Evolutionary conservation across 371 early-diverging fungal species (phyloP).

Genomic region (Mortierella sp.): DNA sequence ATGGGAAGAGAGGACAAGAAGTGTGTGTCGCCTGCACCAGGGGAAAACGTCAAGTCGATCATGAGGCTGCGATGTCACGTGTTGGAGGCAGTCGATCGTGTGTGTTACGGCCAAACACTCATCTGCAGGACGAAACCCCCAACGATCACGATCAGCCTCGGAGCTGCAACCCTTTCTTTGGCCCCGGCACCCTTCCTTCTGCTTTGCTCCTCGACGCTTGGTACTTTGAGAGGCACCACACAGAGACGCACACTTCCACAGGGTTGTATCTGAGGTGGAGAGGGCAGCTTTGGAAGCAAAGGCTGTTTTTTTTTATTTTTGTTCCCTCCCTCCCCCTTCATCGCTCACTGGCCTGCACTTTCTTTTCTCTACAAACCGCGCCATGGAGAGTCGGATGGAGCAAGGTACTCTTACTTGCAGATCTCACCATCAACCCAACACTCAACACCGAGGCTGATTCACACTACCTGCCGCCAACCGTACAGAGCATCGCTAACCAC

Average conservation of each 20-base stretch:
- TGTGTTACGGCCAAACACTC: too few relatives aligned
- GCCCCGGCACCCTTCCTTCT: too few relatives aligned
- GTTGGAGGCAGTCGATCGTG: too few relatives aligned
- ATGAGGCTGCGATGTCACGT: too few relatives aligned
- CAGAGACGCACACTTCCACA: too few relatives aligned
- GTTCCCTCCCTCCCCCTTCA: conserved; percentile 5
- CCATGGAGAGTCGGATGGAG: conserved; percentile 54
- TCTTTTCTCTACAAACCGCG: conserved; percentile 14
- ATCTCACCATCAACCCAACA: neutral
- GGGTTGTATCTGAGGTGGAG: too few relatives aligned
- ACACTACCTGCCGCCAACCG: neutral
- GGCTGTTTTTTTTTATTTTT: conserved; percentile 4
- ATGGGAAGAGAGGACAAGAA: neutral
- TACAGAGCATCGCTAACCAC: neutral
- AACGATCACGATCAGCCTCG: too few relatives aligned
- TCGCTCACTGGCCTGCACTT: neutral
- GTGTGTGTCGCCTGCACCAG: neutral
- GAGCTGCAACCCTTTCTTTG: too few relatives aligned
- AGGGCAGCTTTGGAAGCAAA: too few relatives aligned
- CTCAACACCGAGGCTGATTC: neutral
- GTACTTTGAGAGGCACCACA: too few relatives aligned
- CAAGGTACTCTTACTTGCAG: conserved; percentile 26
- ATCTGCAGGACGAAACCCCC: too few relatives aligned
- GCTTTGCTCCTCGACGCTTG: too few relatives aligned
- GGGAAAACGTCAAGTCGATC: neutral